These are phyloP conservation scores for Aphanomyces invadans DNA, from an alignment of 352 stramenopile genomes.

Conservation along the genomic window DNA sequence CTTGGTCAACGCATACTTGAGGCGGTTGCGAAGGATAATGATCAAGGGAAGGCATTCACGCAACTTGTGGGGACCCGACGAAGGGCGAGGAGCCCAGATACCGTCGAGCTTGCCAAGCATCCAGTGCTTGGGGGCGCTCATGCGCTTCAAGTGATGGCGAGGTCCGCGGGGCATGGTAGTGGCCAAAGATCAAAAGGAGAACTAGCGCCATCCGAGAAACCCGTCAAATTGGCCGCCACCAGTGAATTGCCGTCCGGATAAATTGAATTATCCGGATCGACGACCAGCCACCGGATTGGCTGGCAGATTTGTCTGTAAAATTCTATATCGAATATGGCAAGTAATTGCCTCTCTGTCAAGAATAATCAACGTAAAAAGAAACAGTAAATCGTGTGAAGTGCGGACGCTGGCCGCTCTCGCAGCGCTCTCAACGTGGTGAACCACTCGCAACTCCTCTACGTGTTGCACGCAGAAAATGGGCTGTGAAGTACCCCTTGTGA, in stretches of 20 bases:
- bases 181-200: conserved; percentile 23
- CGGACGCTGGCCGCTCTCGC: too few species aligned
- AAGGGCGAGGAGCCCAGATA: conserved; percentile 91
- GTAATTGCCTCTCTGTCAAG: too few species aligned
- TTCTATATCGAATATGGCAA: not conserved
- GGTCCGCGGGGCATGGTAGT: conserved; percentile 80
- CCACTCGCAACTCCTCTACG: too few species aligned
- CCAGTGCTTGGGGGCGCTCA: conserved; percentile 83
- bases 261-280: not conserved
- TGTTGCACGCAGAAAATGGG: too few species aligned
- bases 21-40: conserved; percentile 97
- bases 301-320: not conserved
- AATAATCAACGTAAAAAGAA: too few species aligned
- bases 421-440: too few species aligned
- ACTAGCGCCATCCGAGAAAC: not conserved
- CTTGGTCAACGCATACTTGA: conserved; percentile 99
- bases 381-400: not conserved
- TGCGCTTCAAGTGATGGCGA: conserved; percentile 84
- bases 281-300: not conserved
- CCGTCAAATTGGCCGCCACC: not conserved
- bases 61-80: conserved; percentile 96
- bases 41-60: conserved; percentile 97
- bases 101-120: conserved; percentile 87
- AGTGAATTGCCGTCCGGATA: conserved; percentile 1
- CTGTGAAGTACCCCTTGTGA: too few species aligned